These are phyloP conservation scores for Corchorus capsularis DNA, from an alignment of 345 rosid genomes.

Conservation along the genomic window DNA sequence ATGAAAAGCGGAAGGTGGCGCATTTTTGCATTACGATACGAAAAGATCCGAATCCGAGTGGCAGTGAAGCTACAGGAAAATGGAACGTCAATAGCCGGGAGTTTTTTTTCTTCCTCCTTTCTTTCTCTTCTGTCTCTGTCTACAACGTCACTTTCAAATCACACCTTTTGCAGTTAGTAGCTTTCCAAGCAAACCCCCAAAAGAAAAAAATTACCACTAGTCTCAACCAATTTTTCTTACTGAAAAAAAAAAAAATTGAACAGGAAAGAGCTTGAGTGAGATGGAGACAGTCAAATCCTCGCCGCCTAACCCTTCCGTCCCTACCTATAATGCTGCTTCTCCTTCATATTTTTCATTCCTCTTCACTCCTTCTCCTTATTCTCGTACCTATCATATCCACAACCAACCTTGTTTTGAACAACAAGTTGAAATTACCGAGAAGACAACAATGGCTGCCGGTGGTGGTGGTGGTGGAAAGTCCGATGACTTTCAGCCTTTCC, in stretches of 20 bases:
- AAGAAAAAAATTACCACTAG: neutral
- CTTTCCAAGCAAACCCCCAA: neutral
- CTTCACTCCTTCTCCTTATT: neutral
- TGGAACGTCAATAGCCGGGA: neutral
- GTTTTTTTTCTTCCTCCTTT: neutral
- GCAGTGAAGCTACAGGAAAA: too few species aligned
- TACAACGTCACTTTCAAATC: neutral
- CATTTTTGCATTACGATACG: neutral
- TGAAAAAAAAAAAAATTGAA: neutral
- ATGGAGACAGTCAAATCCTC: conserved; percentile 19
- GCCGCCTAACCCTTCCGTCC: conserved; percentile 22
- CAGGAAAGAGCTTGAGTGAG: neutral
- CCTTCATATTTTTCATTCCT: too few species aligned
- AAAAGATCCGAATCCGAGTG: neutral
- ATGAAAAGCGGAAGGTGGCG: neutral
- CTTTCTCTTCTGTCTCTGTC: neutral
- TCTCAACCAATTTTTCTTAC: too few species aligned
- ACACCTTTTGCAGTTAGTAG: neutral
- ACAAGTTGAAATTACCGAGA: neutral
- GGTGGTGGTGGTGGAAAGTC: conserved; percentile 36
- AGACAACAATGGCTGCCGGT: conserved; percentile 36
- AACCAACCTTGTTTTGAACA: neutral
- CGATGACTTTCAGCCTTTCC: conserved; percentile 77
- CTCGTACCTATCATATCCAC: neutral
- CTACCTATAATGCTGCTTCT: neutral